phyloP scores from a whole-genome alignment of 129 eudicot species.

The Artemisia argyi region DNA sequence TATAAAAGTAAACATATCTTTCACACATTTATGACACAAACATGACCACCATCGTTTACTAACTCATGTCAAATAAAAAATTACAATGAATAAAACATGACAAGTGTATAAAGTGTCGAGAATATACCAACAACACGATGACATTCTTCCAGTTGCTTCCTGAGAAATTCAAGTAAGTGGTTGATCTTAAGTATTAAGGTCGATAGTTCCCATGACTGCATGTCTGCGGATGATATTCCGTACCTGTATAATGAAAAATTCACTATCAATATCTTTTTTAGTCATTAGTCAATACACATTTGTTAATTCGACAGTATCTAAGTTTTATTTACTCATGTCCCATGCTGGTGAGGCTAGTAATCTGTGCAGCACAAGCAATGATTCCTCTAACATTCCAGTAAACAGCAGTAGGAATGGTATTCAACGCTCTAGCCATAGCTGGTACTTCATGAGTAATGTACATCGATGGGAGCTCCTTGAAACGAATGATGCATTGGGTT shows the following conservation, averaged over 20 bases:
- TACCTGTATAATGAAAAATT: constrained; percentile 44
- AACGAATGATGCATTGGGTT: constrained; percentile 53
- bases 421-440: constrained; percentile 50
- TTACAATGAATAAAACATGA: not conserved
- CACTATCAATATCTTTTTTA: constrained; percentile 1
- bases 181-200: constrained; percentile 65
- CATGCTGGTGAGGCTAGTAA: constrained; percentile 64
- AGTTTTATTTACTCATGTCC: constrained; percentile 62
- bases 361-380: constrained; percentile 63
- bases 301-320: constrained; percentile 4
- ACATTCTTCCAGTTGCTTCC: constrained; percentile 36
- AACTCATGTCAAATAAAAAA: no score
- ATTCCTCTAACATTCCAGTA: constrained; percentile 76
- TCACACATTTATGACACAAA: no score
- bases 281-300: not conserved
- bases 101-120: not conserved
- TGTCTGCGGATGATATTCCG: constrained; percentile 46
- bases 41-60: no score
- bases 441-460: constrained; percentile 54
- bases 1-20: no score
- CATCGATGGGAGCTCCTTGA: constrained; percentile 57
- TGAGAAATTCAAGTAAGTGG: constrained; percentile 56
- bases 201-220: constrained; percentile 70
- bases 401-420: constrained; percentile 65
- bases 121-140: constrained; percentile 47